phyloP scores from a whole-genome alignment of 2,329 filamentous ascomycete genomes.

The Didymella lethalis region DNA sequence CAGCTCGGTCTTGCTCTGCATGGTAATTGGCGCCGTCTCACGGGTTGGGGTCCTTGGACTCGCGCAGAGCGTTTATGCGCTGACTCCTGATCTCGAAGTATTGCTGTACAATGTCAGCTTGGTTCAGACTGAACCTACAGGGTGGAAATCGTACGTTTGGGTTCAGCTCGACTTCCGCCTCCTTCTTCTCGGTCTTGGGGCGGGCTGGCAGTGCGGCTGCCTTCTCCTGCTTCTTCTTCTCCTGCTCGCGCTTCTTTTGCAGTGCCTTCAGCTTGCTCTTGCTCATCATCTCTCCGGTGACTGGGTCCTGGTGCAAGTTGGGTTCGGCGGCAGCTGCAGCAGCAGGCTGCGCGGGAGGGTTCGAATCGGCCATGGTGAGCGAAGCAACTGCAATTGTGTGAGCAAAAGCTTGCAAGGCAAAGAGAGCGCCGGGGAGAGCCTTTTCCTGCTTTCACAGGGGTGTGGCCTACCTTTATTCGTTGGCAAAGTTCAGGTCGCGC shows the following conservation, averaged over 20 bases:
- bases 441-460: too few relatives aligned
- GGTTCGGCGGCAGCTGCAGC: conserved; percentile 41
- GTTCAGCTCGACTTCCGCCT: conserved; percentile 71
- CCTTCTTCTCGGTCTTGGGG: conserved; percentile 67
- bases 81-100: conserved; percentile 95
- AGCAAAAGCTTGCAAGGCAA: conserved; percentile 7
- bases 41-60: conserved; percentile 77
- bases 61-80: conserved; percentile 76
- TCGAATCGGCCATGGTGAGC: conserved; percentile 43
- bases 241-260: conserved; percentile 86
- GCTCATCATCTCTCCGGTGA: conserved; percentile 81
- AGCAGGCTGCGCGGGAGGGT: conserved; percentile 34
- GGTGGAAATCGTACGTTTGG: conserved; percentile 65
- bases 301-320: conserved; percentile 82
- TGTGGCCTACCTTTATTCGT: too few relatives aligned
- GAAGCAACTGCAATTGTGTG: conserved; percentile 32
- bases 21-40: conserved; percentile 17
- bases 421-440: too few relatives aligned
- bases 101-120: conserved; percentile 61
- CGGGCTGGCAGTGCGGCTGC: conserved; percentile 71
- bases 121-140: neutral
- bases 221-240: conserved; percentile 87
- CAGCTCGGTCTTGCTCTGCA: neutral
- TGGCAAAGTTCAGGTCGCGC: too few relatives aligned
- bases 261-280: conserved; percentile 79